A percentile compares a stretch with the other conserved stretches of the same genome.
Conservation (phyloP, 768 basidiomycete species). For the Russula lepida region DNA sequence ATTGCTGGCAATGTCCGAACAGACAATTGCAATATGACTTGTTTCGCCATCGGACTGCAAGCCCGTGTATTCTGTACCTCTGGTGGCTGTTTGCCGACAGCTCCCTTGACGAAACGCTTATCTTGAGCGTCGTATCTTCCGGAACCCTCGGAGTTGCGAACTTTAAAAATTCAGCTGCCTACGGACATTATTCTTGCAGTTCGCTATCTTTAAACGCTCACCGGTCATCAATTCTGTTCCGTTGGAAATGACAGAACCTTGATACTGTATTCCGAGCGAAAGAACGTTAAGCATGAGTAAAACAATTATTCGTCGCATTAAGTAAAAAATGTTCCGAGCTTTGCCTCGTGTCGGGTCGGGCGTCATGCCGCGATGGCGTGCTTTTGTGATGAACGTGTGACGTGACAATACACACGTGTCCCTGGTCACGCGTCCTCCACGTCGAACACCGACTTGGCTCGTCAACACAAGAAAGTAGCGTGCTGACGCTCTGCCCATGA, state of each 20-base stretch:
- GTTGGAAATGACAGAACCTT: background rate
- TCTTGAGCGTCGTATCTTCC: constrained; percentile 8
- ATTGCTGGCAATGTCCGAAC: background rate
- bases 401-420: constrained; percentile 3
- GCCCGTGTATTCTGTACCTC: background rate
- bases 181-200: background rate
- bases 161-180: background rate
- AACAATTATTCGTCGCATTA: background rate
- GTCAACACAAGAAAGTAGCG: background rate
- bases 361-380: background rate
- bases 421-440: background rate
- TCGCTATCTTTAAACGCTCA: background rate
- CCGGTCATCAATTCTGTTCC: background rate
- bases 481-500: background rate
- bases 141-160: background rate
- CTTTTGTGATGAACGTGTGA: background rate
- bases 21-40: background rate
- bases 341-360: background rate
- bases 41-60: background rate
- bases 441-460: background rate
- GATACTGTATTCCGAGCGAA: background rate
- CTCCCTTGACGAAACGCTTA: constrained; percentile 3
- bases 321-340: background rate
- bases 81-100: background rate
- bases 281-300: background rate